Evolutionary conservation across 106 monocot species (phyloP).

Genomic region (Allium sativum): DNA sequence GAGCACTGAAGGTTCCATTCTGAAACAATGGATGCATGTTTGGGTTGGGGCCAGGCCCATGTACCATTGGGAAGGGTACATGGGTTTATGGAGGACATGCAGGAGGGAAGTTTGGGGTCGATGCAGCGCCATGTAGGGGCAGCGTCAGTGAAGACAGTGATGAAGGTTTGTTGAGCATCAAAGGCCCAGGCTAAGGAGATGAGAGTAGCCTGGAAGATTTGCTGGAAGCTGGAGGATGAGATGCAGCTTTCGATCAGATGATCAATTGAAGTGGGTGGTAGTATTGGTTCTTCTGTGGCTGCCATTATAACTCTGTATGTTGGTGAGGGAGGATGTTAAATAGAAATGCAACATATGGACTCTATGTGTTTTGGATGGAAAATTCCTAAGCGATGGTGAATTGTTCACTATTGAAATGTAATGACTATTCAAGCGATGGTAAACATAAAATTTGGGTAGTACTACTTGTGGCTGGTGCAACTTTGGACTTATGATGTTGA

Average conservation of each 20-base stretch:
- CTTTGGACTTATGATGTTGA: too few species aligned
- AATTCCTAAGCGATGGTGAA: too few species aligned
- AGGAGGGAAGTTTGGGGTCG: not conserved
- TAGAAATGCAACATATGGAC: too few species aligned
- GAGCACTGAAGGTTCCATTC: slow-evolving; percentile 10
- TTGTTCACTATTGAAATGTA: too few species aligned
- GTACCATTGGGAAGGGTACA: not conserved
- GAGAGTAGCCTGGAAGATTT: slow-evolving; percentile 16
- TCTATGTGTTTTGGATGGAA: too few species aligned
- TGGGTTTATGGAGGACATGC: not conserved
- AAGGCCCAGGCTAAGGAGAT: slow-evolving; percentile 20
- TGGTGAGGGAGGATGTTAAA: too few species aligned
- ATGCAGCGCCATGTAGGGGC: slow-evolving; percentile 18
- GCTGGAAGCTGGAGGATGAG: slow-evolving; percentile 2
- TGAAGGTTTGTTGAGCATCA: slow-evolving; percentile 32
- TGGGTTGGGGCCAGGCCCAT: slow-evolving; percentile 14
- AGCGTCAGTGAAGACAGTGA: slow-evolving; percentile 29
- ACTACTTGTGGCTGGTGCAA: too few species aligned
- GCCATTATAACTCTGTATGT: too few species aligned
- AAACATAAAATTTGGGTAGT: too few species aligned
- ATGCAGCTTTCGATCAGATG: slow-evolving; percentile 7
- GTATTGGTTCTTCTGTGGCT: too few species aligned
- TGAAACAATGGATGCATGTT: slow-evolving; percentile 13
- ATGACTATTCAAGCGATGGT: too few species aligned
- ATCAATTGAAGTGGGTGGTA: not conserved